Evolutionary conservation across 345 rosid species (phyloP), one percentile per base, ranked within the genome.

Genomic region (Gossypium herbaceum): DNA sequence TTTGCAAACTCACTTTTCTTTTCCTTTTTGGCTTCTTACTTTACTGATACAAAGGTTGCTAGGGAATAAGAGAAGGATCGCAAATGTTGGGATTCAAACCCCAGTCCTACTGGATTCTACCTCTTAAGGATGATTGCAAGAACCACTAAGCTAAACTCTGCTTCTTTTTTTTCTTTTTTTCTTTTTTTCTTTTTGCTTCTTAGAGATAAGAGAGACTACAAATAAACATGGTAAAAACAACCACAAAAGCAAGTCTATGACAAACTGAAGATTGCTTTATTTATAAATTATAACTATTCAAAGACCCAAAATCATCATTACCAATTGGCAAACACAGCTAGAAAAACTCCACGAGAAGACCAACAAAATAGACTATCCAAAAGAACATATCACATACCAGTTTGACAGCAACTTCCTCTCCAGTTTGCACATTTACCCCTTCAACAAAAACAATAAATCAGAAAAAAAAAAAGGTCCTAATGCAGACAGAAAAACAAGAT

Each of bases 341-440:
- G 2, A 60, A 76, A 5, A 50, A 51, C 3, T 67, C 9, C 63
- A 59, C 20, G 69, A 25, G 50, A 43, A 22, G n/a, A 16, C 70
- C 19, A 52, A 50, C 27, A 52, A 58, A 41, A 58, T n/a, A 4
- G 15, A 70, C 19, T 5, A 25, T 65, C 50, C 2, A 54, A 63
- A 63, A 48, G 9, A 47, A 5, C 17, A 50, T 20, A 56, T 61
- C 24, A 79, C 86, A 27, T 87, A 91, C 95, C 88, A 91, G 82
- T 82, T 91, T 91, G 73, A 91, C 95, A 81, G 89, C 95, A 84
- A 91, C 92, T 80, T 91, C 93, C 74, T 91, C 95, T 83, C 95
- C 91, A 19, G 91, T 89, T 80, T 91, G 93, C 48, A 89, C 86
- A 85, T 91, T 87, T 17, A 91, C 91, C 77, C 88, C 95, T 91